phyloP scores from a whole-genome alignment of 768 basidiomycete species.

The Leccinum truebloodii region DNA sequence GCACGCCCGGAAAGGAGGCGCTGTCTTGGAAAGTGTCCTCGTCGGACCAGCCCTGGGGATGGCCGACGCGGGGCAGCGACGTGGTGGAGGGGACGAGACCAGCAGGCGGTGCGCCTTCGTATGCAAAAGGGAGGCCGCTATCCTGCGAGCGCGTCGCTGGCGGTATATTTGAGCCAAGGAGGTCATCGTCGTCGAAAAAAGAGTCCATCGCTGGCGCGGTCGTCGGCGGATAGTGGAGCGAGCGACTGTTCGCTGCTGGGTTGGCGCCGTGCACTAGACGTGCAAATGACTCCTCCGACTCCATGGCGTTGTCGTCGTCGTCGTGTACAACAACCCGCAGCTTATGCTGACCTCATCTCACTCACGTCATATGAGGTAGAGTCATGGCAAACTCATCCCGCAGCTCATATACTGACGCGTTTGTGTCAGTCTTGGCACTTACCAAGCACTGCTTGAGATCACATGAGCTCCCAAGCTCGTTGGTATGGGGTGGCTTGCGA shows the following conservation, averaged over 20 bases:
- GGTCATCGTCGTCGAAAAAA: constrained; percentile 82
- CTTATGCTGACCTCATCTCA: constrained; percentile 10
- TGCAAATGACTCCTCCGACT: constrained; percentile 31
- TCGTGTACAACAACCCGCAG: neutral
- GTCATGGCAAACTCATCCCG: too few relatives aligned
- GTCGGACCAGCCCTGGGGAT: constrained; percentile 75
- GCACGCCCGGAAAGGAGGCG: constrained; percentile 38
- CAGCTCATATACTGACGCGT: too few relatives aligned
- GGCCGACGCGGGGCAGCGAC: constrained; percentile 40
- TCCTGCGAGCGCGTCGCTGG: constrained; percentile 45
- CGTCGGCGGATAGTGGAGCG: constrained; percentile 56
- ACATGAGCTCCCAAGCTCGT: too few relatives aligned
- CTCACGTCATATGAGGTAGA: neutral
- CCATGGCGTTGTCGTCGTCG: constrained; percentile 23
- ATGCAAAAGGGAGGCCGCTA: constrained; percentile 57
- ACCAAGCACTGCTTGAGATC: too few relatives aligned
- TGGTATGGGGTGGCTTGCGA: too few relatives aligned
- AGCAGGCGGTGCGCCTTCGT: constrained; percentile 61
- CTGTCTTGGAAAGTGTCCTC: constrained; percentile 53
- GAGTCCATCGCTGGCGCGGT: constrained; percentile 51
- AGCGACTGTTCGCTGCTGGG: constrained; percentile 22
- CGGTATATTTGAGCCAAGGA: constrained; percentile 15
- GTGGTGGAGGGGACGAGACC: constrained; percentile 52
- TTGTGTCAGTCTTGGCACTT: too few relatives aligned
- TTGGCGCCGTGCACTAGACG: constrained; percentile 29